These are phyloP conservation scores for Coemansia sp. DNA, from an alignment of 192 early-diverging fungal species.

Conservation along the genomic window DNA sequence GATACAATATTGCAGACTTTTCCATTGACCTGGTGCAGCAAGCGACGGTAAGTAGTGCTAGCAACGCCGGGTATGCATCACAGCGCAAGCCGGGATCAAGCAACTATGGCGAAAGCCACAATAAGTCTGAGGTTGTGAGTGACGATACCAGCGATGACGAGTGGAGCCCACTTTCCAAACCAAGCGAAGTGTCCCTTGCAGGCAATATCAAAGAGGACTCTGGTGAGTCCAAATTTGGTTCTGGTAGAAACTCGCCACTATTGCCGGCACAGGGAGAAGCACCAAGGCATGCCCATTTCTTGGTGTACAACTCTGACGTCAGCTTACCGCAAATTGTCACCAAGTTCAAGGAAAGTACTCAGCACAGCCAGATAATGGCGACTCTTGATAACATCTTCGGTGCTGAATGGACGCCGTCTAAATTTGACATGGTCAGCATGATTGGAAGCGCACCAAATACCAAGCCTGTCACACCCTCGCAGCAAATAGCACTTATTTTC, in stretches of 20 bases:
- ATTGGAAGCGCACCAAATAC: slow-evolving; percentile 32
- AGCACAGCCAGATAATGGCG: slow-evolving; percentile 5
- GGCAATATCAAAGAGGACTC: background rate
- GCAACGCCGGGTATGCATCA: no score
- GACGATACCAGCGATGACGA: slow-evolving; percentile 24
- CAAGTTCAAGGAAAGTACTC: slow-evolving; percentile 26
- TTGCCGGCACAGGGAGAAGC: background rate
- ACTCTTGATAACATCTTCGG: slow-evolving; percentile 32
- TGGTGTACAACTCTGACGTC: slow-evolving; percentile 33
- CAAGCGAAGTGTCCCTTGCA: slow-evolving; percentile 20
- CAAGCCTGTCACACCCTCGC: slow-evolving; percentile 45
- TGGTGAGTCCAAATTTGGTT: background rate
- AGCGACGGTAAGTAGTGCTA: slow-evolving; percentile 24
- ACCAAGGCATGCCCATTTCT: slow-evolving; percentile 11
- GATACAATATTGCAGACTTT: slow-evolving; percentile 92
- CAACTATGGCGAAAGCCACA: background rate
- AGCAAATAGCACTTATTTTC: slow-evolving; percentile 43
- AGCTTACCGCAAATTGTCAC: slow-evolving; percentile 26
- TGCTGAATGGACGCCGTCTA: slow-evolving; percentile 26
- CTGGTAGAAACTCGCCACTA: background rate
- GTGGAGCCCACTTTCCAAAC: slow-evolving; percentile 28
- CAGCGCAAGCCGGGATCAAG: background rate
- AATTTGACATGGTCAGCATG: slow-evolving; percentile 38
- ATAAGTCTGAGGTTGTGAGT: background rate
- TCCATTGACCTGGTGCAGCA: slow-evolving; percentile 52